Evolutionary conservation across 2,329 filamentous ascomycete species (phyloP).

Genomic region (Sporothrix pseudoabietina): DNA sequence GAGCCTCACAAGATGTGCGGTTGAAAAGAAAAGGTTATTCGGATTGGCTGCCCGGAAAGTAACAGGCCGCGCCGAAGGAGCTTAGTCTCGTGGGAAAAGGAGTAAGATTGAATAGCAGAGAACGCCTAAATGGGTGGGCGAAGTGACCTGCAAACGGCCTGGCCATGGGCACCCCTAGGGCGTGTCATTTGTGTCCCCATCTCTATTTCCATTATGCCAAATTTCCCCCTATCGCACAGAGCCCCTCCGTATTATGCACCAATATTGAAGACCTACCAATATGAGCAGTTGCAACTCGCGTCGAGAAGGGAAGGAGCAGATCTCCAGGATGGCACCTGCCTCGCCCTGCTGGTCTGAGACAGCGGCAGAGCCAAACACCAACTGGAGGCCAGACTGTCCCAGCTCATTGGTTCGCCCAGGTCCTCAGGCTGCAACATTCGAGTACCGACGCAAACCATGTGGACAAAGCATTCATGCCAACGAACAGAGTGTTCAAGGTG

Average conservation of each 20-base stretch:
- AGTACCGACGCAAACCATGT: constrained; percentile 9
- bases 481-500: not conserved
- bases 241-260: not conserved
- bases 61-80: not conserved
- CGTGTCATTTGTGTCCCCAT: not conserved
- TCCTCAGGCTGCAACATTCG: not conserved
- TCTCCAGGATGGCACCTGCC: not conserved
- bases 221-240: constrained; percentile 1
- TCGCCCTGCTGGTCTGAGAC: constrained; percentile 19
- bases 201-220: constrained; percentile 4
- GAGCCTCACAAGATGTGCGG: not conserved
- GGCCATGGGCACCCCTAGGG: not conserved
- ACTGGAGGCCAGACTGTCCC: not conserved
- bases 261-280: not conserved
- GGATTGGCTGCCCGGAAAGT: constrained; percentile 18
- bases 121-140: not conserved
- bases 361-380: not conserved
- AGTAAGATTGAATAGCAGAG: too few relatives aligned
- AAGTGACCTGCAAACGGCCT: constrained; percentile 9
- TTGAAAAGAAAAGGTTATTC: not conserved
- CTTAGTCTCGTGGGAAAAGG: not conserved
- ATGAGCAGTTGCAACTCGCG: not conserved
- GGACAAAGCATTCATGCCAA: not conserved
- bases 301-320: constrained; percentile 1
- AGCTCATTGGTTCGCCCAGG: not conserved